phyloP scores from a whole-genome alignment of 2,329 filamentous ascomycete genomes.

The Sarocladiaceae sp. region DNA sequence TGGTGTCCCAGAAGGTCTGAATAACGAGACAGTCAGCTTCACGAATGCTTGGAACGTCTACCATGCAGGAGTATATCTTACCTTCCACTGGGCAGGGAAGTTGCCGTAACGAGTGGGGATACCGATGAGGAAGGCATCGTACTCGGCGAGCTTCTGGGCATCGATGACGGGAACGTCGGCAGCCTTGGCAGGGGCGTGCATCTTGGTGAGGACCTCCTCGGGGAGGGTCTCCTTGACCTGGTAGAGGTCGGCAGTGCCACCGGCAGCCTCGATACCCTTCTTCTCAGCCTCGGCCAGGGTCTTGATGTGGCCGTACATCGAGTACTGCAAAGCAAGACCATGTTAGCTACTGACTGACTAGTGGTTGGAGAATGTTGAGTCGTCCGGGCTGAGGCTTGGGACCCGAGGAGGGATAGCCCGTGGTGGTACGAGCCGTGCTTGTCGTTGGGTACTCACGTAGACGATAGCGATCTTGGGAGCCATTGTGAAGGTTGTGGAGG shows the following conservation, averaged over 20 bases:
- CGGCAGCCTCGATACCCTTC: slow-evolving; percentile 82
- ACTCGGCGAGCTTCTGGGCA: slow-evolving; percentile 59
- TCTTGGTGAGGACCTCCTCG: slow-evolving; percentile 78
- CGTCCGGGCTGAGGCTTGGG: no score
- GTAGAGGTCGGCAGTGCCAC: slow-evolving; percentile 76
- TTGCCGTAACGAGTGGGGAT: slow-evolving; percentile 96
- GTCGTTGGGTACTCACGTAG: slow-evolving; percentile 60
- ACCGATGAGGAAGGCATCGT: slow-evolving; percentile 88
- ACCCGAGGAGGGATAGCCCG: no score
- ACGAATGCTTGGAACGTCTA: not conserved
- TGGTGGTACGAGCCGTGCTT: slow-evolving; percentile 7
- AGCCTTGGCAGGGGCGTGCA: slow-evolving; percentile 81
- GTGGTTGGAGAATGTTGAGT: slow-evolving; percentile 8
- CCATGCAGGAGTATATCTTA: slow-evolving; percentile 15
- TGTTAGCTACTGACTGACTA: not conserved
- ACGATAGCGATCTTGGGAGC: slow-evolving; percentile 90
- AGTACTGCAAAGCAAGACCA: slow-evolving; percentile 60
- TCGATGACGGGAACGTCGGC: slow-evolving; percentile 60
- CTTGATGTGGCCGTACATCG: slow-evolving; percentile 88
- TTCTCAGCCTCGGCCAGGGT: slow-evolving; percentile 85
- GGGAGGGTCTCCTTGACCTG: slow-evolving; percentile 88
- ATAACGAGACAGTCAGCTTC: slow-evolving; percentile 6
- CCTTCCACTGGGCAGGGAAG: slow-evolving; percentile 95
- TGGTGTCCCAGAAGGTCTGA: slow-evolving; percentile 78
- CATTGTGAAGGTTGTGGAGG: slow-evolving; percentile 50